These are phyloP conservation scores for Rhinocladiella mackenziei DNA, from an alignment of 2,329 filamentous ascomycete genomes.

Conservation along the genomic window DNA sequence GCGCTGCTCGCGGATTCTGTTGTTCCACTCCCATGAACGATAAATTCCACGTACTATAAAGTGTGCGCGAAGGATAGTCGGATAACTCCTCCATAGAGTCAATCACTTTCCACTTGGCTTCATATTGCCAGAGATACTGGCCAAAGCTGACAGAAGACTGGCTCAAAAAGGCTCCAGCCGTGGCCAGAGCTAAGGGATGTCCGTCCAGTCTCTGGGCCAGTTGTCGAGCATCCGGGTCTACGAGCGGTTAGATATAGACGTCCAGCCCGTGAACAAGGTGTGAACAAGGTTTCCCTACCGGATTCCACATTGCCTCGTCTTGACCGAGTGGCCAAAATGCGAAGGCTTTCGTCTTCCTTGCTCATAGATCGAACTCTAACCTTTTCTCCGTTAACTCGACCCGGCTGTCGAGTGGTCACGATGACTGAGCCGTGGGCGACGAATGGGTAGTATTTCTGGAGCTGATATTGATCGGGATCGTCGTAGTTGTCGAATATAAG, in stretches of 20 bases:
- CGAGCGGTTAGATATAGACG: not conserved
- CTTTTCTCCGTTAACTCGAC: conserved; percentile 6
- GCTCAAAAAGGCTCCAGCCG: conserved; percentile 46
- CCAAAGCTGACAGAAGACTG: conserved; percentile 36
- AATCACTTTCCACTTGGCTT: conserved; percentile 35
- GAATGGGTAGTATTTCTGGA: conserved; percentile 20
- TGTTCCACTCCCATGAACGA: conserved; percentile 13
- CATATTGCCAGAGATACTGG: conserved; percentile 43
- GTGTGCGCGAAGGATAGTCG: conserved; percentile 21
- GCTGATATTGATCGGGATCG: conserved; percentile 16
- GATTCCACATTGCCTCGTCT: conserved; percentile 10
- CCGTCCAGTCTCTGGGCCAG: conserved; percentile 41
- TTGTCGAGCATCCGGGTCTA: conserved; percentile 15
- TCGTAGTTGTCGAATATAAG: conserved; percentile 31
- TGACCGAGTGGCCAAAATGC: conserved; percentile 17
- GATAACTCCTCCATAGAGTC: conserved; percentile 2
- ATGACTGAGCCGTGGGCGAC: conserved; percentile 25
- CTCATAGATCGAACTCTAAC: conserved; percentile 10
- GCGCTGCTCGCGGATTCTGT: conserved; percentile 28
- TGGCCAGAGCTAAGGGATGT: conserved; percentile 46
- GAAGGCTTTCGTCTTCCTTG: conserved; percentile 12
- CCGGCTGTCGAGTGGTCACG: conserved; percentile 25
- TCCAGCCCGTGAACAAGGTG: no score
- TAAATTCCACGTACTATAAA: conserved; percentile 26
- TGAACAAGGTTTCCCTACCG: conserved; percentile 10